Evolutionary conservation across 257 asterid genomes (phyloP).

Genomic region (Primulina huaijiensis): DNA sequence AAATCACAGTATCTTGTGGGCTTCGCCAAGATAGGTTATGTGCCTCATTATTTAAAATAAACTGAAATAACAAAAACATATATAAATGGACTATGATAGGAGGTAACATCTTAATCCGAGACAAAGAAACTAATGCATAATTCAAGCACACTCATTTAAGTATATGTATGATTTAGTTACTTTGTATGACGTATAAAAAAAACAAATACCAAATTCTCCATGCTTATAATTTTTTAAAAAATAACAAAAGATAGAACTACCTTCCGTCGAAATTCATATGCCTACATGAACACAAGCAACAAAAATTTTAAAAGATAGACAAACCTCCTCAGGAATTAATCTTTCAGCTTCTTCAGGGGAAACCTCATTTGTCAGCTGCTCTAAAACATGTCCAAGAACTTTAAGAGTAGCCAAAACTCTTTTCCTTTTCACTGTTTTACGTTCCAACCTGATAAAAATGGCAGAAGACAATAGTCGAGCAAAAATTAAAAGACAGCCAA

Average conservation of each 20-base stretch:
- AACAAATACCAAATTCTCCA: too few relatives aligned
- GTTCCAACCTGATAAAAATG: slow-evolving; percentile 67
- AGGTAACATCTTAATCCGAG: slow-evolving; percentile 18
- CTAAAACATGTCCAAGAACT: slow-evolving; percentile 79
- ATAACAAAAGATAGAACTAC: too few relatives aligned
- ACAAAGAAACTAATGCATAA: slow-evolving; percentile 2
- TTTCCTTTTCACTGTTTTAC: slow-evolving; percentile 76
- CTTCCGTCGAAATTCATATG: too few relatives aligned
- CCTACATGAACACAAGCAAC: not conserved
- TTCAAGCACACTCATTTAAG: slow-evolving; percentile 2
- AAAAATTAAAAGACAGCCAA: slow-evolving; percentile 10
- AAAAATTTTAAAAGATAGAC: slow-evolving; percentile 14
- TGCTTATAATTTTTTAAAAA: too few relatives aligned
- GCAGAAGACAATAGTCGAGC: slow-evolving; percentile 20
- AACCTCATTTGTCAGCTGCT: slow-evolving; percentile 75
- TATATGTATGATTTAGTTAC: slow-evolving; percentile 1
- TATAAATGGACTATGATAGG: not conserved
- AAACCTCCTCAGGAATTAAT: slow-evolving; percentile 87
- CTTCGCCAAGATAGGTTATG: not conserved
- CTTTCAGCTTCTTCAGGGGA: slow-evolving; percentile 96
- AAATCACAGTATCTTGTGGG: slow-evolving; percentile 14
- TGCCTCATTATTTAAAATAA: slow-evolving; percentile 1
- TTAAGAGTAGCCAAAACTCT: slow-evolving; percentile 89
- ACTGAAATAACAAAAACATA: not conserved
- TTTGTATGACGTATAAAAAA: slow-evolving; percentile 3